These are phyloP conservation scores for Trypanosomatidae sp. DNA, from an alignment of 208 protist species.

Conservation along the genomic window DNA sequence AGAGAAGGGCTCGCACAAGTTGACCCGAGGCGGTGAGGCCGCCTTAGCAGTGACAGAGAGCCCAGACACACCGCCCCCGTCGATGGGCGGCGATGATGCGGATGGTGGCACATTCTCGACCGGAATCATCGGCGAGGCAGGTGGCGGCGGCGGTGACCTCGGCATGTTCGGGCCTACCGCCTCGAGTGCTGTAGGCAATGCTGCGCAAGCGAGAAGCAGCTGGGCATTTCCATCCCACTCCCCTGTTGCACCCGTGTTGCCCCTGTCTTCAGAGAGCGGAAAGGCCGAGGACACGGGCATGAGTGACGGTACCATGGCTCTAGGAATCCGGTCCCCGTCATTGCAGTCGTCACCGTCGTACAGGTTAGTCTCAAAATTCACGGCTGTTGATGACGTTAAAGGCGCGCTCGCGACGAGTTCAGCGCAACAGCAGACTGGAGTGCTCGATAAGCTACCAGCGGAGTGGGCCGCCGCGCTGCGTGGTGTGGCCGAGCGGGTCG, in stretches of 20 bases:
- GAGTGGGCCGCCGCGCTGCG: constrained; percentile 46
- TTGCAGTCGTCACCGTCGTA: neutral
- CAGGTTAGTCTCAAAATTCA: neutral
- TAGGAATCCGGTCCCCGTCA: neutral
- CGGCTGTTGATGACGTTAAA: neutral
- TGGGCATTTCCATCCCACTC: neutral
- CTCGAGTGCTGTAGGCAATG: neutral
- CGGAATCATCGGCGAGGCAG: neutral
- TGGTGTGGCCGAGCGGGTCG: constrained; percentile 57
- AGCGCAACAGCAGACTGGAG: neutral
- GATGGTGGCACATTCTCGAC: constrained; percentile 9
- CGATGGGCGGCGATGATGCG: neutral
- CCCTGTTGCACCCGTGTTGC: neutral
- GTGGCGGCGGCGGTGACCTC: neutral
- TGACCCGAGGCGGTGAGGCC: neutral
- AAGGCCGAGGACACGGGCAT: neutral
- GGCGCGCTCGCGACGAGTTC: neutral
- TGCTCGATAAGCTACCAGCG: constrained; percentile 16
- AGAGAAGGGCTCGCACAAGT: neutral
- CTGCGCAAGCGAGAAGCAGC: neutral
- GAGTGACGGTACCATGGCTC: neutral
- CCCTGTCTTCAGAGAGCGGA: neutral
- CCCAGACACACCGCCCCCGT: neutral
- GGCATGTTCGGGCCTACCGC: neutral
- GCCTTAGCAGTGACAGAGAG: neutral